Evolutionary conservation across 116 monocot species (phyloP), one percentile per base, ranked within the genome.

Genomic region (Zostera marina): DNA sequence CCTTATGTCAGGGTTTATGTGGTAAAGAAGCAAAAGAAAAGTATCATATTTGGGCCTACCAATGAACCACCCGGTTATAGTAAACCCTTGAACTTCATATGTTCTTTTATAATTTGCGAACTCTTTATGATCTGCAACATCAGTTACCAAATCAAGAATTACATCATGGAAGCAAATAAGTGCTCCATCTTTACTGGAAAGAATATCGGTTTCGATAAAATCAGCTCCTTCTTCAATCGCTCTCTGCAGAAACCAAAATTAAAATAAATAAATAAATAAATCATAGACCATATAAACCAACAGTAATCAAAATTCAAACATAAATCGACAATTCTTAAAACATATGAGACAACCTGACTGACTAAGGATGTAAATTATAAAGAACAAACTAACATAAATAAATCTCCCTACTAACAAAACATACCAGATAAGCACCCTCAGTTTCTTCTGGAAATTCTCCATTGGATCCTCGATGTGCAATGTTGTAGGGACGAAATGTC

Each of bases 161-260:
- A 89, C 85, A 69, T 89, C 96, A 79, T 89, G 90, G 23, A 89
- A 83, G 59, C 90, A 98, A 47, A 98, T 73, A 14, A 98, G 75
- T 24, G 25, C 19, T 10, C 96, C 90, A 60, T 98, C 96, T 65
- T 89, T 98, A 23, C 58, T 80, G 11, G 90, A 75, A 66, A 89
- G 80, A 22, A 98, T 81, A 57, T 98, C 89, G 39, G 82, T 73
- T 62, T 89, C 96, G 60, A 98, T 89, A 52, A 98, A 98, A 56
- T 98, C 90, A 16, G 85, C 77, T 16, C 96, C 85, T 70, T 98
- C 89, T 72, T 85, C 81, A 48, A 98, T 98, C 11, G 96, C 90
- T 70, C 90, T 89, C 86, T 92, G 69, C 43, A 74, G 68, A 26
- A 57, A 12, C 16, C 22, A 41, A 58, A 52, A 58, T 52, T 58